Base-by-base conservation (phyloP, 2,329 filamentous ascomycete species). In the Scortechinia acanthostroma region DNA sequence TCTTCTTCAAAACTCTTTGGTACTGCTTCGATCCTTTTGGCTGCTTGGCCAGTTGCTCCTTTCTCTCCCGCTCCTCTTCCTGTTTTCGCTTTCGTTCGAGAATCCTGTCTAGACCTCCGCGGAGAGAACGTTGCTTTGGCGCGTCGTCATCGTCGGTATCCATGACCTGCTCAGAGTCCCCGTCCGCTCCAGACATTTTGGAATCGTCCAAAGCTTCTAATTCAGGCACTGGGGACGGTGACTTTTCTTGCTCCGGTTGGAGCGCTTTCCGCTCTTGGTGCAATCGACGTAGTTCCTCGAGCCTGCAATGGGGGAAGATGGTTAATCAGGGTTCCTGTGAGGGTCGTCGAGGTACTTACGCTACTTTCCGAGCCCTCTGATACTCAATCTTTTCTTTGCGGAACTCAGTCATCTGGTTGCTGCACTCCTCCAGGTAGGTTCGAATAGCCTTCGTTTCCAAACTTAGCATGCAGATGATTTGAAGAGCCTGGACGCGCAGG, bases 351-450 rank as follows among this genome's bases (percentile, higher is more conserved):
- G 33, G 19, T 20, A 74, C 78, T 63, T 68, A 83, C 77, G 71
- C 69, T 61, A 77, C 73, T 53, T 83, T 83, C 51, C 86, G 82
- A 53, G 86, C 80, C 51, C 90, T 80, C 65, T 97, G 91, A 64
- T 82, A 86, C 52, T 95, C 88, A 49, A 96, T 95, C 68, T 95
- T 96, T 59, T 94, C 87, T 63, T 98, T 98, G 43, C 93, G 83
- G 57, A 94, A 89, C 45, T 83, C 80, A 2, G 93, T 98, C 91
- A 97, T 96, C 45, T 89, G 87, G 57, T 91, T 88, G 51, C 86
- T 89, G 65, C 91, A 95, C 50, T 91, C 85, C 53, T 95, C 89
- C 72, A 98, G 86, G 59, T 94, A 95, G 15, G 80, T 83, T 45
- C 91, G 83, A 52, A 97, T 78, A 2, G 86, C 83, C 59, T 89